Conservation (phyloP, 148 eudicot genomes). For the Oxyria digyna region DNA sequence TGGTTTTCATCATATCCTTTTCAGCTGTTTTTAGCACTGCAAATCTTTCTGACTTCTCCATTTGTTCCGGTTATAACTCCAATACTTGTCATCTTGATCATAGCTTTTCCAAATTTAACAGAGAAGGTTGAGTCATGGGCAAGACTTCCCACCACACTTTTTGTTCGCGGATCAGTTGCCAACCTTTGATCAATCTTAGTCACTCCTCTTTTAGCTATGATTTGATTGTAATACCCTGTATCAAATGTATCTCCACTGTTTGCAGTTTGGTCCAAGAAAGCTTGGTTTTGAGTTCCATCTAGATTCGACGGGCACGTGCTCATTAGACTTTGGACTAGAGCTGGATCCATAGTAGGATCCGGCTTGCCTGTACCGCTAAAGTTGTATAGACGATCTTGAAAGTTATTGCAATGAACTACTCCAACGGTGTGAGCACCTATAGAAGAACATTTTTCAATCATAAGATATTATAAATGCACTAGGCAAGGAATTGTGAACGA, state of each 20-base stretch:
- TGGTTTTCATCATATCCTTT: neutral
- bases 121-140: neutral
- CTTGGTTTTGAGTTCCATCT: neutral
- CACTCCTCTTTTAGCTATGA: slow-evolving; percentile 9
- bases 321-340: slow-evolving; percentile 5
- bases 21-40: slow-evolving; percentile 2
- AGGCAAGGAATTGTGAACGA: neutral
- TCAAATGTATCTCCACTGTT: slow-evolving; percentile 12
- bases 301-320: slow-evolving; percentile 7
- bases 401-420: slow-evolving; percentile 14
- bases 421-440: slow-evolving; percentile 15
- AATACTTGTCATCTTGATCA: slow-evolving; percentile 12
- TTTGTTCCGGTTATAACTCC: slow-evolving; percentile 11
- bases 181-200: slow-evolving; percentile 14
- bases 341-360: slow-evolving; percentile 19
- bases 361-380: slow-evolving; percentile 14
- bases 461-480: too few species aligned
- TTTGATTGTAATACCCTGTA: slow-evolving; percentile 16
- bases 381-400: slow-evolving; percentile 14
- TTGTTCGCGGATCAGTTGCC: slow-evolving; percentile 4
- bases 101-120: slow-evolving; percentile 13
- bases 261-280: slow-evolving; percentile 11
- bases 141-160: neutral
- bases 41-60: slow-evolving; percentile 17
- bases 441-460: neutral